A percentile compares a stretch with the other conserved stretches of the same genome.
These are phyloP conservation scores for Chimonanthus praecox DNA, from an alignment of 164 flowering plant genomes.

Conservation along the genomic window DNA sequence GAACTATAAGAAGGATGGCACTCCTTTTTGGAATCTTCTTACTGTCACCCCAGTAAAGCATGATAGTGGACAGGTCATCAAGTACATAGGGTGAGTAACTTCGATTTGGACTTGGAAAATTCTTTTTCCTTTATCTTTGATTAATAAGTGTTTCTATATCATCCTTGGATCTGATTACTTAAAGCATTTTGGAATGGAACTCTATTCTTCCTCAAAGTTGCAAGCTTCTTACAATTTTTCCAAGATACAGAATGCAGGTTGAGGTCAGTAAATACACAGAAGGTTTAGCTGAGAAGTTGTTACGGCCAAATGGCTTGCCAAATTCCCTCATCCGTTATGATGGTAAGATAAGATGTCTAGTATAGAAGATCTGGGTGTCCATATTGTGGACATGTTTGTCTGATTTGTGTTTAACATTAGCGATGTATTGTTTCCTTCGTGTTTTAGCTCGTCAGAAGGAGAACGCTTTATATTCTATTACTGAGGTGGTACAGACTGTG, in stretches of 20 bases:
- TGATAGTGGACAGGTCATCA: constrained; percentile 65
- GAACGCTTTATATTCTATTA: constrained; percentile 66
- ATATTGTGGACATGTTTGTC: neutral
- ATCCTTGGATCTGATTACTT: too few species aligned
- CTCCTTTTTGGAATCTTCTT: constrained; percentile 97
- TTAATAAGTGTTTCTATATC: too few species aligned
- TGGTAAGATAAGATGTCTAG: constrained; percentile 32
- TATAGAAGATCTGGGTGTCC: too few species aligned
- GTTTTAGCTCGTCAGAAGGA: constrained; percentile 90
- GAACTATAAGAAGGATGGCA: constrained; percentile 94
- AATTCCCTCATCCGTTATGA: constrained; percentile 90
- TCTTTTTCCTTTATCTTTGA: too few species aligned
- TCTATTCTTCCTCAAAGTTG: too few species aligned
- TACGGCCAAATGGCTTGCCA: constrained; percentile 91
- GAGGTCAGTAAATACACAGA: constrained; percentile 98
- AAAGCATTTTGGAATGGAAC: too few species aligned
- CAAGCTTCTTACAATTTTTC: too few species aligned
- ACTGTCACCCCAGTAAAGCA: constrained; percentile 89
- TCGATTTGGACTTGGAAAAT: too few species aligned
- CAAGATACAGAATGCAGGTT: constrained; percentile 85
- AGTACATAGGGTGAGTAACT: constrained; percentile 69
- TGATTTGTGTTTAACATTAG: too few species aligned
- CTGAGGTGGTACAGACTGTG: constrained; percentile 86
- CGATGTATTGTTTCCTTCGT: neutral
- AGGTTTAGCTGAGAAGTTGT: constrained; percentile 65